Base-by-base conservation (phyloP, 139 green algal species). In the Auxenochlorella protothecoides region DNA sequence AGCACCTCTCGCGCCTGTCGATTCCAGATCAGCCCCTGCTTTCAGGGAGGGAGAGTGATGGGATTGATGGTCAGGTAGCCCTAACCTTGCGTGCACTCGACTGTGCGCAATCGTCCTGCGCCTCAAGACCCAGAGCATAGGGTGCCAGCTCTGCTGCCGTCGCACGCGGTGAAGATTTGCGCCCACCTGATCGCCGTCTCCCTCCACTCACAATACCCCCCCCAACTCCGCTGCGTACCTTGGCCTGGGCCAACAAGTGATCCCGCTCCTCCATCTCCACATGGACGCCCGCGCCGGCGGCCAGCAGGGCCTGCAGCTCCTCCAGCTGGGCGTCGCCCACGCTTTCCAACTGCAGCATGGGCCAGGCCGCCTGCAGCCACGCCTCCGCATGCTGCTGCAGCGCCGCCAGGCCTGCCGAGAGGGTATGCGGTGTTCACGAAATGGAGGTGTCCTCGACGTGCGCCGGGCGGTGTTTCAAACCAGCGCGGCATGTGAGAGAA, bases 231-330 rank as follows among this genome's bases (percentile, higher is more conserved):
- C 6, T 63, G 11, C 70, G 3, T 27, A 66, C 76, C 72, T 82
- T 68, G 9, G 79, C 72, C 52, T 82, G 76, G 6, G 77, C 73
- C 51, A 79, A 73, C 5, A 82, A 55, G 9, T 76, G 78, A 13
- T 79, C 77, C 12, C 83, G 66, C 64, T 83, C 66, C 53, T 78
- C 76, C 68, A 84, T 74, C 9, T 55, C 53, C 63, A 84, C 60
- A 9, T 68, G 68, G 59, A 78, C 59, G 2, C 7, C 53, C 61
- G 72, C 53, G 6, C 79, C 79, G 8, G 52, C 53, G 51, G 73
- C 52, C 14, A 83, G 76, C 13, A 83, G 66, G 16, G 7, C 57
- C 16, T 79, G 27, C n/a, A 84, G 66, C 59, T 68, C 59, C 14
- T 16, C 60, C 62, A 79, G 59, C 68, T 82, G 72, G 44, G 76